Conservation (phyloP, 352 stramenopile species). For the Thalassiosira allenii region DNA sequence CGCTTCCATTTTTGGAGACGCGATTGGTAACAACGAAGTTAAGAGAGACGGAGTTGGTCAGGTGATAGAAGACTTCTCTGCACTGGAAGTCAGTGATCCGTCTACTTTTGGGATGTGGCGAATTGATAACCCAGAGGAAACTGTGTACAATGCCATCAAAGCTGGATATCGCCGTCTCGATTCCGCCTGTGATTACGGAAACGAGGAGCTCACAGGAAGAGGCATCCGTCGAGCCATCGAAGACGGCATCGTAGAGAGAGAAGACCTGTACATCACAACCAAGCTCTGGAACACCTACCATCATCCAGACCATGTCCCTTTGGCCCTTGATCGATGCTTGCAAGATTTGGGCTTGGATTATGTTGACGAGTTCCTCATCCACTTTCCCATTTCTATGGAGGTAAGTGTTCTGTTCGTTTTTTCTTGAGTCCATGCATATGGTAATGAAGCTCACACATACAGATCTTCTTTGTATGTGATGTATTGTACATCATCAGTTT, state of each 20-base stretch:
- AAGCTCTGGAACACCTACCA: constrained; percentile 90
- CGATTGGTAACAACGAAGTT: constrained; percentile 13
- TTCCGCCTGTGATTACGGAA: constrained; percentile 87
- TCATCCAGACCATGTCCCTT: constrained; percentile 81
- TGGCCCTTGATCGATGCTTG: constrained; percentile 77
- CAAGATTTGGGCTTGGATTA: constrained; percentile 87
- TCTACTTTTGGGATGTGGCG: constrained; percentile 86
- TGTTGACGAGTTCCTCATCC: constrained; percentile 89
- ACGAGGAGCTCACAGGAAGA: constrained; percentile 83
- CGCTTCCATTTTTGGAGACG: constrained; percentile 65
- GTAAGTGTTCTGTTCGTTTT: constrained; percentile 58
- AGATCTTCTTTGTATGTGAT: background rate
- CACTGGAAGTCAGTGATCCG: constrained; percentile 52
- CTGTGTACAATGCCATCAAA: constrained; percentile 79
- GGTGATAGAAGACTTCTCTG: constrained; percentile 51
- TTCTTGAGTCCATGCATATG: constrained; percentile 50
- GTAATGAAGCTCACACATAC: background rate
- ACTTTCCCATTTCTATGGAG: constrained; percentile 87
- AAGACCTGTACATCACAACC: constrained; percentile 89
- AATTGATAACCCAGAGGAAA: constrained; percentile 70
- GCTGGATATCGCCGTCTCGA: constrained; percentile 86
- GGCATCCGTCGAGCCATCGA: constrained; percentile 82
- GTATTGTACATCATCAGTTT: no score
- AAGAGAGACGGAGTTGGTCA: constrained; percentile 45
- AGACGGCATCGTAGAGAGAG: constrained; percentile 82